phyloP scores from a whole-genome alignment of 352 stramenopile species.

The Pythium sp. region DNA sequence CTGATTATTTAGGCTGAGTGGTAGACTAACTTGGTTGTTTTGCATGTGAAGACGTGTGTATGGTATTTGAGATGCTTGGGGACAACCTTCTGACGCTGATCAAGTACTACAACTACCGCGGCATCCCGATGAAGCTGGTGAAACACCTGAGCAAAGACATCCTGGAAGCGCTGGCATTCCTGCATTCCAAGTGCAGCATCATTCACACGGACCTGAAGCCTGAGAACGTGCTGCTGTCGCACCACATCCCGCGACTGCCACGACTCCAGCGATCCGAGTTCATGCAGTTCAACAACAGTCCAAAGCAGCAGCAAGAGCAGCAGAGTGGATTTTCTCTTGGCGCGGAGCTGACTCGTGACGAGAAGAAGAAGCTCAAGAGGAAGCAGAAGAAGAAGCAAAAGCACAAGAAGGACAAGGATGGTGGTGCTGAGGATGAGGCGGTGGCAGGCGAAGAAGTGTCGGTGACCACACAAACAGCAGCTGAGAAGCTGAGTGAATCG shows the following conservation, averaged over 20 bases:
- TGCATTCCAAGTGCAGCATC: conserved; percentile 97
- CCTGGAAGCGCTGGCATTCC: conserved; percentile 95
- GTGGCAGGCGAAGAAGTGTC: conserved; percentile 11
- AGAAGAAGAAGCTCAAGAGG: conserved; percentile 94
- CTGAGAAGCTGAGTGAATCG: conserved; percentile 1
- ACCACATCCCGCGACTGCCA: conserved; percentile 66
- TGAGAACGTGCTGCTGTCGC: conserved; percentile 97
- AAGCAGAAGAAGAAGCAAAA: conserved; percentile 94
- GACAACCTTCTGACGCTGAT: conserved; percentile 98
- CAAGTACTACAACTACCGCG: conserved; percentile 98
- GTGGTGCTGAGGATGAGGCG: conserved; percentile 16
- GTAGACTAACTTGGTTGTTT: background rate
- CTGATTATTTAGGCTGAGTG: background rate
- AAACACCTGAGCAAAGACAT: conserved; percentile 95
- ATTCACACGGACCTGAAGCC: conserved; percentile 99
- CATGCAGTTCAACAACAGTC: conserved; percentile 34
- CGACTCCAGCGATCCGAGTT: conserved; percentile 64
- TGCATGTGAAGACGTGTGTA: conserved; percentile 86
- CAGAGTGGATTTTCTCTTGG: background rate
- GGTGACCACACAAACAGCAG: background rate
- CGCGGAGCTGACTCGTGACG: conserved; percentile 64
- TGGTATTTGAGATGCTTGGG: conserved; percentile 99
- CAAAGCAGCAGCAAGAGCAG: conserved; percentile 42
- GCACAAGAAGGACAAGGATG: conserved; percentile 75
- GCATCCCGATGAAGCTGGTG: conserved; percentile 95